Evolutionary conservation across 2,329 filamentous ascomycete genomes (phyloP), one percentile per base, ranked within the genome.

Genomic region (Ascochyta clinopodiicola): DNA sequence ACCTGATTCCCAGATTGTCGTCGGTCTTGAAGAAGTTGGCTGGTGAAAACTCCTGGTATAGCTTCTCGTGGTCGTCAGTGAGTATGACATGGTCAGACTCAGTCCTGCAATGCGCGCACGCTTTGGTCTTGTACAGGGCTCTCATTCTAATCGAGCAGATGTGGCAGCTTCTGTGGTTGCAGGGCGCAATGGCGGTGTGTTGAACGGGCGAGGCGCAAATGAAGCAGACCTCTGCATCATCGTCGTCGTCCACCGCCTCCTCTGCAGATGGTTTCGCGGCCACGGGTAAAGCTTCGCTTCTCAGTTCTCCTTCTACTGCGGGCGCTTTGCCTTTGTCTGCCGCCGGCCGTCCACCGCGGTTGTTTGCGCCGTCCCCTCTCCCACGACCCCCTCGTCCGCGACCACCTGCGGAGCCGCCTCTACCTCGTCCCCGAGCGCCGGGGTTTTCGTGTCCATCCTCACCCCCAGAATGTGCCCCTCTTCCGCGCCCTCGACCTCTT

Each of bases 141-240:
- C 95, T 86, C 85, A 98, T 86, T 56, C 95, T 86, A 65, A 99
- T 79, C 9, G 92, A 89, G 76, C 95, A 99, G 62, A 98, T 96
- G 78, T 99, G 95, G 74, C 95, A 99, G 44, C 94, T 97, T 53
- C 91, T 86, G 78, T 99, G 95, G 76, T 97, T 98, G 78, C 95
- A 99, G 19, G 95, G 94, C 29, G 93, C 88, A 62, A 99, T 87
- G 9, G 93, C 90, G 67, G 91, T 88, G 79, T 98, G 92, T 44
- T 90, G 86, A 43, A 99, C 88, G 2, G 88, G 86, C 62, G 93
- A 96, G 52, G 95, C 94, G 77, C 95, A 99, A 71, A 99, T 99
- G 78, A 98, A 98, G 84, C 95, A 99, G 58, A 97, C 85, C 60
- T 97, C 84, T 25, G 84, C 84, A 43, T 84, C 84, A 3, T 76